Evolutionary conservation across 257 asterid species (phyloP).

Genomic region (Catharanthus roseus): DNA sequence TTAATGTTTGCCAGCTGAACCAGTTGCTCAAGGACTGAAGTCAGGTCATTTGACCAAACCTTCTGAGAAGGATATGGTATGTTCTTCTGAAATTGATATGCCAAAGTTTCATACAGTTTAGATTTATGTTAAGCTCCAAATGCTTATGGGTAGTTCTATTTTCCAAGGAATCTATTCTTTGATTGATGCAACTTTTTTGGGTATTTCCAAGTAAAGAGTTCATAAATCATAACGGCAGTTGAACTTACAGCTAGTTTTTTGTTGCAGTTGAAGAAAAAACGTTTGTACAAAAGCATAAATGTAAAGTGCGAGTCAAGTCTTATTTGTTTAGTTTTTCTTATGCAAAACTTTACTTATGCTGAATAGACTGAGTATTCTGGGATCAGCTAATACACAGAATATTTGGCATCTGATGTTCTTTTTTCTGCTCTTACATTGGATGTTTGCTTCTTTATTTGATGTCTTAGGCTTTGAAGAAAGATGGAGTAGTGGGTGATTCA

Average conservation of each 20-base stretch:
- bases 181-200: background rate
- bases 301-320: no score
- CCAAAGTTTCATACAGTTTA: background rate
- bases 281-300: no score
- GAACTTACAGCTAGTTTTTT: background rate
- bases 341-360: no score
- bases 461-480: conserved; percentile 40
- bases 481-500: conserved; percentile 33
- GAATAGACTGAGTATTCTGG: no score
- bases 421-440: background rate
- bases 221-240: background rate
- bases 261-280: no score
- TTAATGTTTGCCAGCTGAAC: conserved; percentile 40
- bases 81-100: conserved; percentile 3
- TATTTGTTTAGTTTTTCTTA: no score
- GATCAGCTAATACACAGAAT: no score
- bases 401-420: background rate
- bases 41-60: conserved; percentile 38
- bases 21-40: conserved; percentile 34
- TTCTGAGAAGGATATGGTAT: conserved; percentile 49
- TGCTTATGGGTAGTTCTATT: background rate
- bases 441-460: background rate
- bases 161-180: background rate
- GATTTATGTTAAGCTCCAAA: background rate
- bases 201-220: background rate